Conservation (phyloP, 441 rosid genomes). For the Macaranga tanarius region DNA sequence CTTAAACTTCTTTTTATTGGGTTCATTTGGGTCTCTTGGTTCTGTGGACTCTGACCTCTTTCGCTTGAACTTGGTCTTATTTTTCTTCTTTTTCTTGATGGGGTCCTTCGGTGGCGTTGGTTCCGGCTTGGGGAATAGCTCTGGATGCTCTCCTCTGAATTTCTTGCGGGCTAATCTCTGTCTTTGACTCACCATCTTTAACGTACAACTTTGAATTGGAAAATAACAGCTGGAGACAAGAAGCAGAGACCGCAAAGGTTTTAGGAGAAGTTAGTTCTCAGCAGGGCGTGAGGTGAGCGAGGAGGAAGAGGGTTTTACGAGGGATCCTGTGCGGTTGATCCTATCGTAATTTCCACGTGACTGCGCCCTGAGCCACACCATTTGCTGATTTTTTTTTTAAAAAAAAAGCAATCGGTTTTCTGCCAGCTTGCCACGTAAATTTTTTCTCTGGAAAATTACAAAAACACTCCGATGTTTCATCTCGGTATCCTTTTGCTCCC, state of each 20-base stretch:
- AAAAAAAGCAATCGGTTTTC: not conserved
- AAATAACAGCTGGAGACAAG: not conserved
- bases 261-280: not conserved
- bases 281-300: not conserved
- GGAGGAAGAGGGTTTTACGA: conserved; percentile 9
- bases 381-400: not conserved
- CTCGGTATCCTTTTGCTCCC: too few relatives aligned
- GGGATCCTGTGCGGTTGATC: not conserved
- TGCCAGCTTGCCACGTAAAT: not conserved
- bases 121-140: conserved; percentile 59
- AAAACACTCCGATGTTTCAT: too few relatives aligned
- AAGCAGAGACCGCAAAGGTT: not conserved
- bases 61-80: conserved; percentile 61
- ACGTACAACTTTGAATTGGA: too few relatives aligned
- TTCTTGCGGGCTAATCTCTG: conserved; percentile 73
- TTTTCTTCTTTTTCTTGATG: conserved; percentile 51
- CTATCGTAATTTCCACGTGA: not conserved
- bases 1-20: conserved; percentile 37
- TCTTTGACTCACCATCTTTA: conserved; percentile 70
- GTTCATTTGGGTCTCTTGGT: conserved; percentile 31
- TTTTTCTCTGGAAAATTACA: too few relatives aligned
- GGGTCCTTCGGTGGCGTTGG: conserved; percentile 75
- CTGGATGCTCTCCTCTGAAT: conserved; percentile 62
- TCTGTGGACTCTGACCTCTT: conserved; percentile 41
- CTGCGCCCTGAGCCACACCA: not conserved